Percentiles rank a stretch among this genome's conserved stretches.
Evolutionary conservation across 805 yeast genomes (phyloP).

Genomic region (Sugiyamaella marilandica): DNA sequence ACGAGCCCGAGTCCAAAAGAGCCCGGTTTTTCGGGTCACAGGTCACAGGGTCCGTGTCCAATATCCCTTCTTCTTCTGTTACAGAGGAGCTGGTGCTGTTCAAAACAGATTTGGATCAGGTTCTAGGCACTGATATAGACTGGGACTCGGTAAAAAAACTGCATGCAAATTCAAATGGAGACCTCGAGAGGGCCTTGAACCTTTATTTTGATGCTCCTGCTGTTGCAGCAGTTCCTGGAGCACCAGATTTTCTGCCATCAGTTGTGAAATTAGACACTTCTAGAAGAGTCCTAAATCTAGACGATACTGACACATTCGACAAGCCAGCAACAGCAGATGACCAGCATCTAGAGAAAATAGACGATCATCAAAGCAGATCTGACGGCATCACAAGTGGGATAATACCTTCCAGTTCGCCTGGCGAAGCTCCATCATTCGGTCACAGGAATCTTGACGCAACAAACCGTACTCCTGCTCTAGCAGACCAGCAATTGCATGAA

Average conservation of each 20-base stretch:
- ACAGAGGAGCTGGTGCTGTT: background rate
- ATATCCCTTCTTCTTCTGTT: background rate
- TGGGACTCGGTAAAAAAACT: background rate
- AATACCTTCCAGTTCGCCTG: too few relatives aligned
- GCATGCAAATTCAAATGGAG: constrained; percentile 13
- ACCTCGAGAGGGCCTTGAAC: constrained; percentile 29
- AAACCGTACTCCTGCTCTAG: too few relatives aligned
- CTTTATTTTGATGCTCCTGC: constrained; percentile 22
- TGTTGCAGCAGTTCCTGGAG: background rate
- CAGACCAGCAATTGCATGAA: too few relatives aligned
- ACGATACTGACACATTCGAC: too few relatives aligned
- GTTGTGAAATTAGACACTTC: too few relatives aligned
- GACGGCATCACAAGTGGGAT: too few relatives aligned
- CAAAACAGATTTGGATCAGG: background rate
- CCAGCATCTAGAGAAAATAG: too few relatives aligned
- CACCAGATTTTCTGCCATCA: background rate
- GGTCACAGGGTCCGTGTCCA: background rate
- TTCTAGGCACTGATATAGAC: background rate
- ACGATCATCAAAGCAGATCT: too few relatives aligned
- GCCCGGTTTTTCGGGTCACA: background rate
- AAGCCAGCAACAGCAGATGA: too few relatives aligned
- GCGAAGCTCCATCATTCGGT: too few relatives aligned
- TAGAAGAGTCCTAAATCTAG: too few relatives aligned
- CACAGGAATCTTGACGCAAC: too few relatives aligned
- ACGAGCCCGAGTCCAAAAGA: constrained; percentile 4